phyloP scores from a whole-genome alignment of 1,139 yeast genomes.

The Blastobotrys apis region DNA sequence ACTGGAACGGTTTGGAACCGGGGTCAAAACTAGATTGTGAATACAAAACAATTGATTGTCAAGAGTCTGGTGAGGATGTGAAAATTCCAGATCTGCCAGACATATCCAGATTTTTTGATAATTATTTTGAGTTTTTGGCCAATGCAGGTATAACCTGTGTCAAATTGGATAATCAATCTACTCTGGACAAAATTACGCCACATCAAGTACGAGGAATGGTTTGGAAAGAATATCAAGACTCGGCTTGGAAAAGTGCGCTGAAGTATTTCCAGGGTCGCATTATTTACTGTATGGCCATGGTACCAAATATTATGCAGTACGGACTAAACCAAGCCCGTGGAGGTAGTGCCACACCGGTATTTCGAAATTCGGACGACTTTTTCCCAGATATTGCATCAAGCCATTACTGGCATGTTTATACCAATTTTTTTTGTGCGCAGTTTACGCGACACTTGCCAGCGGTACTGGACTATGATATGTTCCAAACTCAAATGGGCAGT shows the following conservation, averaged over 20 bases:
- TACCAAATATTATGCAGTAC: conserved; percentile 26
- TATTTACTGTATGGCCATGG: conserved; percentile 34
- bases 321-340: conserved; percentile 16
- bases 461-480: conserved; percentile 35
- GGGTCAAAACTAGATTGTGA: conserved; percentile 23
- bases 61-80: conserved; percentile 6
- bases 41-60: conserved; percentile 20
- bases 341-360: conserved; percentile 21
- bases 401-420: conserved; percentile 34
- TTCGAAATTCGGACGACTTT: conserved; percentile 33
- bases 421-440: conserved; percentile 28
- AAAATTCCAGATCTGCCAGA: conserved; percentile 18
- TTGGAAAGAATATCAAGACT: conserved; percentile 27
- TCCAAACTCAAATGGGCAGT: conserved; percentile 25
- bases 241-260: conserved; percentile 25
- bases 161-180: conserved; percentile 33
- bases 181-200: conserved; percentile 25
- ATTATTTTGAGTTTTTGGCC: conserved; percentile 28
- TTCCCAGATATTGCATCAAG: conserved; percentile 28
- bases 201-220: conserved; percentile 21
- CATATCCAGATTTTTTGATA: conserved; percentile 25
- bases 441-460: conserved; percentile 28
- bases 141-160: conserved; percentile 29
- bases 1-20: conserved; percentile 33
- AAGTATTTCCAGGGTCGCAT: conserved; percentile 28